Percentiles rank a stretch among this genome's conserved stretches.
Conservation (phyloP, 2,329 filamentous ascomycete species). For the Metarhizium robertsii region DNA sequence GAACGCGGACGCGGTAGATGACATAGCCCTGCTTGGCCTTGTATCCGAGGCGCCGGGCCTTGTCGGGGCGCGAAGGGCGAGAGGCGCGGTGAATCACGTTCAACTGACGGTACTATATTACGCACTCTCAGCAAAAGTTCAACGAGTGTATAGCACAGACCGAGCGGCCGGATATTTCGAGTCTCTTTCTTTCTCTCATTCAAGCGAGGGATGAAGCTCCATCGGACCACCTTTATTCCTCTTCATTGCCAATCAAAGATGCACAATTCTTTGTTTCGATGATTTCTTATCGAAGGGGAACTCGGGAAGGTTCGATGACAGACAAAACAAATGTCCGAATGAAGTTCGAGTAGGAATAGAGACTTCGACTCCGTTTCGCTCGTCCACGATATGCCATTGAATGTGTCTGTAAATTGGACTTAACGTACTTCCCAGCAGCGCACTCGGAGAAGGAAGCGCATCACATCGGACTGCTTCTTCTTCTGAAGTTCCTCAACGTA, state of each 20-base stretch:
- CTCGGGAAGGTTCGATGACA: neutral
- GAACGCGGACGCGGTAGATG: conserved; percentile 98
- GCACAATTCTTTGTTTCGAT: neutral
- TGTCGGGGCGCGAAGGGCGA: conserved; percentile 96
- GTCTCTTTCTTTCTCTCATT: neutral
- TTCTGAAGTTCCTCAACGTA: conserved; percentile 99
- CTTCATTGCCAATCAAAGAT: neutral
- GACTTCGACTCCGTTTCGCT: conserved; percentile 13
- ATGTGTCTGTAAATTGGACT: conserved; percentile 23
- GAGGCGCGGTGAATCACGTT: conserved; percentile 99
- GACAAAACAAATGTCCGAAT: neutral
- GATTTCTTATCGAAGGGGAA: neutral
- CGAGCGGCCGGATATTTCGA: neutral
- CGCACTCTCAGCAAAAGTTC: conserved; percentile 99
- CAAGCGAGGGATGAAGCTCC: neutral
- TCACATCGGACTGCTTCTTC: conserved; percentile 99
- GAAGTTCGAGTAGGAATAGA: conserved; percentile 7
- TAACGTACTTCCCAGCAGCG: conserved; percentile 98
- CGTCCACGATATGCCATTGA: conserved; percentile 24
- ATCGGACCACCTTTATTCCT: neutral
- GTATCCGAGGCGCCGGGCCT: conserved; percentile 99
- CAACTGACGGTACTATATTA: conserved; percentile 99
- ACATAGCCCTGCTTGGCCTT: conserved; percentile 99
- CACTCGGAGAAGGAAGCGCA: conserved; percentile 98
- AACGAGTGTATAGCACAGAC: conserved; percentile 91